Evolutionary conservation across 345 rosid species (phyloP).

Genomic region (Gossypium raimondii): DNA sequence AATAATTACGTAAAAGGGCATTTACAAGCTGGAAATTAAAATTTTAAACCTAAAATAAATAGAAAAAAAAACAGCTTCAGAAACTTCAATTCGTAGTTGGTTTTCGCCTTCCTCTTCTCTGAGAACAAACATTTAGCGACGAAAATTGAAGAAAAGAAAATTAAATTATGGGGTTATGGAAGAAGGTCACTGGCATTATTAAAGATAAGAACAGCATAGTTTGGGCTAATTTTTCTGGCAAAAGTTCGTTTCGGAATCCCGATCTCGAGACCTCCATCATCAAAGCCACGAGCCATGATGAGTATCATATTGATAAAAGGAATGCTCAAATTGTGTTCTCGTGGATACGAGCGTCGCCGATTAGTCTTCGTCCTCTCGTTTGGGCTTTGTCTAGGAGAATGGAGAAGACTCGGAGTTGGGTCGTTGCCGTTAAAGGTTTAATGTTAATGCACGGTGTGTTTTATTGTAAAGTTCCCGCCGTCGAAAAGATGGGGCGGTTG

Average conservation of each 20-base stretch:
- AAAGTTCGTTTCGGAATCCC: constrained; percentile 38
- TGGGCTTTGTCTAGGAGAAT: constrained; percentile 47
- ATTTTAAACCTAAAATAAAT: constrained; percentile 20
- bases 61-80: neutral
- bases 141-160: neutral
- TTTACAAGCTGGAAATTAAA: neutral
- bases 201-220: constrained; percentile 72
- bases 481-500: constrained; percentile 48
- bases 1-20: neutral
- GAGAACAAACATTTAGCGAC: neutral
- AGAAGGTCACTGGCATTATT: constrained; percentile 60
- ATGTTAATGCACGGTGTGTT: constrained; percentile 78
- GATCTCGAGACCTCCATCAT: constrained; percentile 65
- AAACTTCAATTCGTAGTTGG: neutral
- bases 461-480: constrained; percentile 46
- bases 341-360: constrained; percentile 66
- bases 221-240: constrained; percentile 30
- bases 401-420: constrained; percentile 64
- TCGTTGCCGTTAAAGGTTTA: constrained; percentile 70
- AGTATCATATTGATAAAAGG: constrained; percentile 48
- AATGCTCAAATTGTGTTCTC: constrained; percentile 60
- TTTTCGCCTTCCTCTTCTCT: neutral
- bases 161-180: constrained; percentile 57
- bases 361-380: constrained; percentile 51
- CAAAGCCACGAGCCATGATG: constrained; percentile 80